These are phyloP conservation scores for Xylaria acuta DNA, from an alignment of 495 filamentous ascomycete species.

Conservation along the genomic window DNA sequence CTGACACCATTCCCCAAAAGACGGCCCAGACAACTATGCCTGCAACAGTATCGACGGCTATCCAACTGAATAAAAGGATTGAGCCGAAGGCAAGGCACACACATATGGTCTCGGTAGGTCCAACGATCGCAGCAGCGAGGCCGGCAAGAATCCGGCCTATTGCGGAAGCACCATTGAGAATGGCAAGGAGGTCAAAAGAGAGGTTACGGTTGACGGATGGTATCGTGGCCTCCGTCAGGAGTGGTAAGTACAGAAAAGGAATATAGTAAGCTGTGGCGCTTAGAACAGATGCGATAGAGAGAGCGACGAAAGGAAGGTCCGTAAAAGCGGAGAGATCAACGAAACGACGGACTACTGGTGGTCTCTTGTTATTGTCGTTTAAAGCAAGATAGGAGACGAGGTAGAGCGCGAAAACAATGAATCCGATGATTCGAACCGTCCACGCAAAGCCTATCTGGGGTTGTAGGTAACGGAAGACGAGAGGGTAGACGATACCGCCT, in stretches of 20 bases:
- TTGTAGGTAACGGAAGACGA: background rate
- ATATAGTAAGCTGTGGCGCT: background rate
- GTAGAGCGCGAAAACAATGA: background rate
- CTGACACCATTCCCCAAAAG: background rate
- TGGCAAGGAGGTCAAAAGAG: background rate
- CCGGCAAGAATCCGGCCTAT: background rate
- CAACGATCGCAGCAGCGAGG: background rate
- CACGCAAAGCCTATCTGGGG: background rate
- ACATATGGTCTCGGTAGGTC: background rate
- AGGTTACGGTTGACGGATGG: background rate
- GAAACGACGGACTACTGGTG: background rate
- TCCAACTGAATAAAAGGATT: background rate
- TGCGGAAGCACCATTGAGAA: background rate
- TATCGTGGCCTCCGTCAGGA: background rate
- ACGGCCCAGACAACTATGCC: background rate
- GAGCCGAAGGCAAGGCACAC: background rate
- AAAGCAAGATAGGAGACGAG: background rate
- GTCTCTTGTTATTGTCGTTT: background rate
- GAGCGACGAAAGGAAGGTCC: background rate
- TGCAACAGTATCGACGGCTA: background rate
- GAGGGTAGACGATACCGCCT: background rate
- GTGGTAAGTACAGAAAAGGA: background rate
- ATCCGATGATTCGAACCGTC: conserved; percentile 10
- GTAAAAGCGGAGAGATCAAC: background rate
- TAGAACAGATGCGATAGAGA: background rate